phyloP scores from a whole-genome alignment of 2,329 filamentous ascomycete genomes.

The Fusarium sp. region DNA sequence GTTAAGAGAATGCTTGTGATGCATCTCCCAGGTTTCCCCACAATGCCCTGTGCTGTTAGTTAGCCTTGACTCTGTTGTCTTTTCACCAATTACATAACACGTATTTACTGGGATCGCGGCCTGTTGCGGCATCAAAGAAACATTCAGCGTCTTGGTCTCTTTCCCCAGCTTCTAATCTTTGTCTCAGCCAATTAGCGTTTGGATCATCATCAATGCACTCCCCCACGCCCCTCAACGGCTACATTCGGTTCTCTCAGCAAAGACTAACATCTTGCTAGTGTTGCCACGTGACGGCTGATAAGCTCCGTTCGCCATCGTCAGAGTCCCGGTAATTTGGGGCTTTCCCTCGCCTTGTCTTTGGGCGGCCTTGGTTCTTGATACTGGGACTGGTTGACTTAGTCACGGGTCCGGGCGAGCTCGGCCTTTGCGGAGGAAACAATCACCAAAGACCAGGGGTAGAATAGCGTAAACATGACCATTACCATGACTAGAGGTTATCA shows the following conservation, averaged over 20 bases:
- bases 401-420: slow-evolving; percentile 36
- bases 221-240: slow-evolving; percentile 37
- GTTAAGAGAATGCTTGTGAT: slow-evolving; percentile 28
- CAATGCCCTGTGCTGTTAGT: slow-evolving; percentile 24
- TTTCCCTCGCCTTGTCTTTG: slow-evolving; percentile 2
- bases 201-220: not conserved
- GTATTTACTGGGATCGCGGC: slow-evolving; percentile 33
- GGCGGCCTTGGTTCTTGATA: not conserved
- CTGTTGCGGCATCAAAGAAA: slow-evolving; percentile 39
- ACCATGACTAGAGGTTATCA: slow-evolving; percentile 24
- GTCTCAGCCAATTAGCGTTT: slow-evolving; percentile 24
- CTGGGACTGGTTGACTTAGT: not conserved
- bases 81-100: slow-evolving; percentile 37
- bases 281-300: slow-evolving; percentile 46
- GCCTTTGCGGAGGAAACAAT: slow-evolving; percentile 32
- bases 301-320: slow-evolving; percentile 33
- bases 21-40: slow-evolving; percentile 37
- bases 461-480: slow-evolving; percentile 14
- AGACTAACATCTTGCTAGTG: slow-evolving; percentile 5
- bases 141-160: not conserved
- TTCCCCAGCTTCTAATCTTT: slow-evolving; percentile 32
- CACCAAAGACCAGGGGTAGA: not conserved
- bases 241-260: slow-evolving; percentile 38
- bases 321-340: slow-evolving; percentile 27
- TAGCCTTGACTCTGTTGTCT: not conserved